phyloP scores from a whole-genome alignment of 2,329 filamentous ascomycete species.

The Verruconis gallopava region DNA sequence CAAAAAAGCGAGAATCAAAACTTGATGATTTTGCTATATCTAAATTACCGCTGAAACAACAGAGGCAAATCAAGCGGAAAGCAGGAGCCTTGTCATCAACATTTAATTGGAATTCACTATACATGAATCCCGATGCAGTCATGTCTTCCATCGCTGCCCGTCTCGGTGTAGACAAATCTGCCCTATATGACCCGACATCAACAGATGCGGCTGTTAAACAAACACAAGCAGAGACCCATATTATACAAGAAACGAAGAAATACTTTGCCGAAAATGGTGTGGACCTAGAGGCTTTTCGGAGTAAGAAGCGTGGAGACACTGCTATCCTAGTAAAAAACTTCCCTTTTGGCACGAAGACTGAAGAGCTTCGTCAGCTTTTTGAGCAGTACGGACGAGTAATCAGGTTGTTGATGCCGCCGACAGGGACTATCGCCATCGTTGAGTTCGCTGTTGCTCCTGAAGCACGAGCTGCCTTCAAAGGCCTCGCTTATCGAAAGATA shows the following conservation, averaged over 20 bases:
- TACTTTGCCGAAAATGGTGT: constrained; percentile 84
- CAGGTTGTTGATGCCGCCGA: constrained; percentile 80
- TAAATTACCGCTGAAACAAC: constrained; percentile 86
- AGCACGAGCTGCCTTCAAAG: constrained; percentile 70
- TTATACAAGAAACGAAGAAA: constrained; percentile 90
- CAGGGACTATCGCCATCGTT: constrained; percentile 85
- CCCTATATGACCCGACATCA: constrained; percentile 88
- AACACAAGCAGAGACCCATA: constrained; percentile 87
- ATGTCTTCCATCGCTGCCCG: constrained; percentile 79
- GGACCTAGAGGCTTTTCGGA: constrained; percentile 84
- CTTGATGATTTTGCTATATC: constrained; percentile 83
- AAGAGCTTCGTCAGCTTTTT: constrained; percentile 69
- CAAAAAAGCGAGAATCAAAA: constrained; percentile 66
- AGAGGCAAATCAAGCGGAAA: constrained; percentile 79
- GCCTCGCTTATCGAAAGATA: constrained; percentile 77
- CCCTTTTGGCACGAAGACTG: constrained; percentile 63
- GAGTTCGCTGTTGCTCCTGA: constrained; percentile 71
- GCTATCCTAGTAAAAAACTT: constrained; percentile 93
- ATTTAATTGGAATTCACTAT: constrained; percentile 99
- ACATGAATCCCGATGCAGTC: constrained; percentile 86
- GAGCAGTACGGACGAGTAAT: constrained; percentile 74
- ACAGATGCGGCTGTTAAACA: constrained; percentile 92
- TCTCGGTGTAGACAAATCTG: constrained; percentile 79
- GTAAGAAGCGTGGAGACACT: constrained; percentile 68
- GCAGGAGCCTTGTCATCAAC: constrained; percentile 61